Percentiles rank a stretch among this genome's conserved stretches.
Conservation (phyloP, 1,139 yeast species). For the Candida sp. region DNA sequence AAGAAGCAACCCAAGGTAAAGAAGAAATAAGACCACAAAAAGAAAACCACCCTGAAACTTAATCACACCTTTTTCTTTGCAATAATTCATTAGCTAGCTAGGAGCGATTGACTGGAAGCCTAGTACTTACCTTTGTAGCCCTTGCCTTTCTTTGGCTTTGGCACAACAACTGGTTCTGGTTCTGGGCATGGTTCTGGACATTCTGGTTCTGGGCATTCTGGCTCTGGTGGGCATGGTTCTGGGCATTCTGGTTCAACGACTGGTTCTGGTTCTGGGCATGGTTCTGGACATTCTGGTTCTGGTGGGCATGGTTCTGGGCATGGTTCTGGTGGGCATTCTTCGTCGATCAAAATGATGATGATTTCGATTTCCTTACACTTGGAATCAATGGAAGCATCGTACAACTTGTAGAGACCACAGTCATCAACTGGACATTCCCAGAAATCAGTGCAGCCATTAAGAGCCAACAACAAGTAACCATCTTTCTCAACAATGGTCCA, state of each 20-base stretch:
- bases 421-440: slow-evolving; percentile 49
- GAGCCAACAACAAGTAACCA: slow-evolving; percentile 25
- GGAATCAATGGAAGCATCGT: slow-evolving; percentile 19
- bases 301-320: not conserved
- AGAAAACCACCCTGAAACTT: not conserved
- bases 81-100: not conserved
- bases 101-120: not conserved
- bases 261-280: no score
- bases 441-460: slow-evolving; percentile 10
- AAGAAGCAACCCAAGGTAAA: not conserved
- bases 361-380: slow-evolving; percentile 14
- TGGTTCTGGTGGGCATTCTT: not conserved
- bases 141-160: no score
- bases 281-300: no score
- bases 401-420: slow-evolving; percentile 16
- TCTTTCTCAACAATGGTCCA: slow-evolving; percentile 18
- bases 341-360: slow-evolving; percentile 1
- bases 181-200: no score
- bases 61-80: no score
- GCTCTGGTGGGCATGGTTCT: no score
- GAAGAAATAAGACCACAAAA: not conserved
- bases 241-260: no score
- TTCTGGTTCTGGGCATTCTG: no score
- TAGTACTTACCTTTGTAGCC: not conserved
- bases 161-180: no score